Base-by-base conservation (phyloP, 2,329 filamentous ascomycete genomes). In the Bisporella sp. region DNA sequence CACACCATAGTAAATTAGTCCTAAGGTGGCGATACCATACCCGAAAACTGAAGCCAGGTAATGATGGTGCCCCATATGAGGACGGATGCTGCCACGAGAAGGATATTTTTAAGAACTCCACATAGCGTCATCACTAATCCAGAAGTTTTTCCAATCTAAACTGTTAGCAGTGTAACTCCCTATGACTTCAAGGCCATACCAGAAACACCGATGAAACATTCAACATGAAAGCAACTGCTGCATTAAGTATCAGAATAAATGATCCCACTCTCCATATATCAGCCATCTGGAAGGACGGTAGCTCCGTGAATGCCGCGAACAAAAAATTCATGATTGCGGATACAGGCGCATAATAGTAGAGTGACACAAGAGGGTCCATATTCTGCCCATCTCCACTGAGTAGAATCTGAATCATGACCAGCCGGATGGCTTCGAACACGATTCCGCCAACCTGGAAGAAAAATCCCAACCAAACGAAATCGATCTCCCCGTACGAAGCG, bases 401-500 rank as follows among this genome's bases (percentile, higher is more conserved):
- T 41, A 92, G 77, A 50, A 84, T 83, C 74, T 92, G 84, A 43
- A 91, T 85, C 82, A 92, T 84, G 72, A 87, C 87, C 49, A 92
- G 75, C 59, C 87, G 84, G 56, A 88, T 79, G 47, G 88, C 86
- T 72, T 92, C 88, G 63, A 89, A 90, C 63, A 86, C 67, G 64
- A 92, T 84, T 61, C 87, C 87, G 47, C 76, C 81, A 54, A 84
- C 74, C 73, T 92, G 87, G 76, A 82, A 89, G 57, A 89, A 67
- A 70, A 92, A 85, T 56, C 87, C 88, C 57, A 81, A 75, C 71
- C 85, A 75, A 62, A 87, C 85, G 67, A 97, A 97, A 67, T 89
- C 84, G 70, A 97, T 93, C 74, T 97, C 92, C 63, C 92, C 92
- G 56, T 95, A 80, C 2, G 91, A 95, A 46, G 92, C 92, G 65